Base-by-base conservation (phyloP, 345 rosid species). In the Hevea brasiliensis region DNA sequence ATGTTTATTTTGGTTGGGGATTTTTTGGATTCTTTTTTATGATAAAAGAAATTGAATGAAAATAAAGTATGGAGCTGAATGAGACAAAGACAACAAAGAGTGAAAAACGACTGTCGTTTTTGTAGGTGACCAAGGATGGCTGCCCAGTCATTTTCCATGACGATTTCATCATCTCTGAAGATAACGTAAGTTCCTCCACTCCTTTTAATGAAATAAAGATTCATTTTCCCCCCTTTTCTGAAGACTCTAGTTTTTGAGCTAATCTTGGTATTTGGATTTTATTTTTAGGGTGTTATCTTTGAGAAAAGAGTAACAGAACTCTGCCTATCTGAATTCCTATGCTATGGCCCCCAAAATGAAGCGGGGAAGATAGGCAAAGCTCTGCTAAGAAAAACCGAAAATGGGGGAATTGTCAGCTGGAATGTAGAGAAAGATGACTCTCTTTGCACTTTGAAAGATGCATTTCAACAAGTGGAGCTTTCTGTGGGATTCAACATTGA, bases 91-190 rank as follows among this genome's bases (percentile, higher is more conserved):
- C 72, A 74, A 65, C 40, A 53, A 45, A 48, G 67, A 72, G 55
- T 78, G 74, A 78, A 64, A 70, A 62, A 72, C 55, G 44, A 17
- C 24, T 70, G 68, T 82, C 76, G 67, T 78, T 81, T 84, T 84
- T 91, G 86, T 70, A 92, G 98, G 98, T 95, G 77, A 95, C 99
- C 27, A 88, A 79, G 61, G 99, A 95, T 81, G 94, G 81, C 76
- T 89, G 89, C 83, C 98, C 98, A 1, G 86, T 94, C 81, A 94
- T 94, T 79, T 94, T 92, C 85, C 98, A 94, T 74, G 98, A 94
- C 84, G 75, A 90, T 72, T 78, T 89, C 67, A 87, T 94, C 88
- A 78, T 86, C 78, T 86, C 91, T 10, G 81, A 87, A 81, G 97
- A 91, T 10, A 84, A 95, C 57, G 99, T 94, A 81, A 85, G 98